phyloP scores from a whole-genome alignment of 148 eudicot species.

The Fallopia convolvulus region DNA sequence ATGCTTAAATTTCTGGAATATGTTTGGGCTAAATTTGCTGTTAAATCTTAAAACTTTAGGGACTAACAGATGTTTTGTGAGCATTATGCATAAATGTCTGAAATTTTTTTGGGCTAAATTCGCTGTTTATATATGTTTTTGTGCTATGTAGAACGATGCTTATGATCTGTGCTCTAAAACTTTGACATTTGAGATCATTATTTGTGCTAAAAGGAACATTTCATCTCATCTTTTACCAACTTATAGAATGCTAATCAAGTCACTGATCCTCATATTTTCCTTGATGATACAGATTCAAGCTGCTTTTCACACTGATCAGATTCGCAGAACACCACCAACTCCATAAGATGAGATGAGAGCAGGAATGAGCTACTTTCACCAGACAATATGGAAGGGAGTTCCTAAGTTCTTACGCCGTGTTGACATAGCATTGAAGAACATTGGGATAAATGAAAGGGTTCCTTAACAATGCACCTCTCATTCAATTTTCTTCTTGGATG shows the following conservation, averaged over 20 bases:
- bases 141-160: background rate
- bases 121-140: background rate
- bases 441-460: slow-evolving; percentile 89
- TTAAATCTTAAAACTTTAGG: background rate
- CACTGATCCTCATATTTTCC: background rate
- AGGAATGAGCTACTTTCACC: slow-evolving; percentile 99
- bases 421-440: slow-evolving; percentile 93
- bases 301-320: slow-evolving; percentile 95
- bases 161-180: background rate
- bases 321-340: slow-evolving; percentile 79
- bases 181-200: background rate
- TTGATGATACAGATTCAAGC: slow-evolving; percentile 78
- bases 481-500: slow-evolving; percentile 99
- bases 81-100: background rate
- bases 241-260: slow-evolving; percentile 1
- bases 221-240: background rate
- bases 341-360: slow-evolving; percentile 99
- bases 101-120: background rate
- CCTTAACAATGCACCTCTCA: slow-evolving; percentile 97
- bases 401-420: slow-evolving; percentile 93
- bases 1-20: background rate
- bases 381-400: slow-evolving; percentile 95
- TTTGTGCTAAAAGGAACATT: background rate
- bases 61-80: background rate
- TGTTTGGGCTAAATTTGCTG: background rate